Evolutionary conservation across 2,329 filamentous ascomycete genomes (phyloP).

Genomic region (Diaporthe citri): DNA sequence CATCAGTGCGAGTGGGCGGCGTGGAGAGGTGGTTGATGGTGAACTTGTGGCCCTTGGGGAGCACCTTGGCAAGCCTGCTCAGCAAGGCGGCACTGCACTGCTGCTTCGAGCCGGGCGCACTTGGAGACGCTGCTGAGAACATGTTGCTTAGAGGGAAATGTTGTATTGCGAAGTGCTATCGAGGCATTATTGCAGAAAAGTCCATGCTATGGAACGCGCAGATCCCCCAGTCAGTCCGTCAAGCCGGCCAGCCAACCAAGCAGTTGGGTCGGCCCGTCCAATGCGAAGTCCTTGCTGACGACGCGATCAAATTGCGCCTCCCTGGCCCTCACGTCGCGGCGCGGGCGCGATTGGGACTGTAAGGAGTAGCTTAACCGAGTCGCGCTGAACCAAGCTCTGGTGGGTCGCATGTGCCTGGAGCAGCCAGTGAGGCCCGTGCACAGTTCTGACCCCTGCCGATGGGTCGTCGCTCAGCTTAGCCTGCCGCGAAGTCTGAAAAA

Average conservation of each 20-base stretch:
- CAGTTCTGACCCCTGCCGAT: not conserved
- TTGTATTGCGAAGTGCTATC: not conserved
- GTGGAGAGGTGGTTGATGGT: slow-evolving; percentile 90
- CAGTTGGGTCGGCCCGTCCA: slow-evolving; percentile 22
- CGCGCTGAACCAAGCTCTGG: slow-evolving; percentile 23
- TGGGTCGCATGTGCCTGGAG: not conserved
- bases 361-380: slow-evolving; percentile 22
- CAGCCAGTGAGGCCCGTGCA: slow-evolving; percentile 10
- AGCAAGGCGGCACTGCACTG: slow-evolving; percentile 49
- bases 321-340: slow-evolving; percentile 27
- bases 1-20: slow-evolving; percentile 77
- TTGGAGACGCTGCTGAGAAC: slow-evolving; percentile 37
- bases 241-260: not conserved
- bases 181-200: slow-evolving; percentile 2
- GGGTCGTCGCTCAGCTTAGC: not conserved
- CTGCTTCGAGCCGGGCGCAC: slow-evolving; percentile 37
- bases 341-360: slow-evolving; percentile 22
- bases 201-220: not conserved
- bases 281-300: slow-evolving; percentile 31
- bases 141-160: slow-evolving; percentile 40
- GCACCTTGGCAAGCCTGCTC: slow-evolving; percentile 59
- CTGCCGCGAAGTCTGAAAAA: slow-evolving; percentile 38
- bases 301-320: slow-evolving; percentile 27
- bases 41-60: slow-evolving; percentile 70
- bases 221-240: not conserved